These are phyloP conservation scores for Calocera viscosa DNA, from an alignment of 768 basidiomycete species.

Conservation along the genomic window DNA sequence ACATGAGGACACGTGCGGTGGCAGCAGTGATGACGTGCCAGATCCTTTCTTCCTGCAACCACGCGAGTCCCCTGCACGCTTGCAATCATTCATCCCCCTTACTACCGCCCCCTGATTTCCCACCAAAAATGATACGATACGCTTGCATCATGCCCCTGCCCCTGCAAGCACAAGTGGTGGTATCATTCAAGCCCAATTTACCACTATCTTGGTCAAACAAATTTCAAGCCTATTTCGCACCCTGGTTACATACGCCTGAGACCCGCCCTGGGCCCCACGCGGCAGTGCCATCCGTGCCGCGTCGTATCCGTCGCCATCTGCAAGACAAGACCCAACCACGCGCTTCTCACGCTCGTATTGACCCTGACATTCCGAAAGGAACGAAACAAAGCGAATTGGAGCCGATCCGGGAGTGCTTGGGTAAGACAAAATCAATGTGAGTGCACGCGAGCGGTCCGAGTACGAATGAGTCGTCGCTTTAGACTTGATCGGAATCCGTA, in stretches of 20 bases:
- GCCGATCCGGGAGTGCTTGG: not conserved
- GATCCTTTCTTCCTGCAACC: conserved; percentile 1
- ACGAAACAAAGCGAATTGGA: not conserved
- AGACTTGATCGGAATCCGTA: not conserved
- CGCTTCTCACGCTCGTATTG: not conserved
- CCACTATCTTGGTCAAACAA: not conserved
- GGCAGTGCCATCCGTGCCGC: not conserved
- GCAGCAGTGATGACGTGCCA: conserved; percentile 2
- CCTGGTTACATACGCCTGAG: not conserved
- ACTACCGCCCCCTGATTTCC: not conserved
- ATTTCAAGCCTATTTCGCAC: conserved; percentile 9
- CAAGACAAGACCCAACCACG: not conserved
- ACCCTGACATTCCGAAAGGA: conserved; percentile 7
- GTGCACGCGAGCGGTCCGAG: not conserved
- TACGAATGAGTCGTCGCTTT: not conserved
- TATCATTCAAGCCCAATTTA: not conserved
- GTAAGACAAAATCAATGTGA: not conserved
- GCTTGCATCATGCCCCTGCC: not conserved
- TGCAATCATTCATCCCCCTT: not conserved
- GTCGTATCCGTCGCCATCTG: not conserved
- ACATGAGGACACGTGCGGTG: conserved; percentile 7
- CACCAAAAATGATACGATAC: not conserved
- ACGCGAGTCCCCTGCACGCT: not conserved
- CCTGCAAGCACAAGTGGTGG: too few relatives aligned
- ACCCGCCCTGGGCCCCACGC: not conserved